Conservation (phyloP, 108 stramenopile species). For the Craspedostauros australis region DNA sequence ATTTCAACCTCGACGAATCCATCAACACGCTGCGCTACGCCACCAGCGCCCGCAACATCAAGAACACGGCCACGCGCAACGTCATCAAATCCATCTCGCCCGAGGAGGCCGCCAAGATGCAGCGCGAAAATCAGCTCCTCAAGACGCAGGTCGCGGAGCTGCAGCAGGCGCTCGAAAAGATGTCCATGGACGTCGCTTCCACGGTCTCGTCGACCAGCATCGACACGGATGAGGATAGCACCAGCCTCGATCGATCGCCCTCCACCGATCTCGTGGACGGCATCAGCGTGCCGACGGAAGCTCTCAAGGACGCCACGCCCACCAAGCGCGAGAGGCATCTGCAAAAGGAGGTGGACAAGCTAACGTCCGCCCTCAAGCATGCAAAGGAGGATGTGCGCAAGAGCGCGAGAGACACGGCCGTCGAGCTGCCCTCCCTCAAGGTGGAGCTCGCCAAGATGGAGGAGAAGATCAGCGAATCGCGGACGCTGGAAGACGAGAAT, state of each 20-base stretch:
- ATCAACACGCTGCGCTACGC: constrained; percentile 89
- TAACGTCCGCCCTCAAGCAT: constrained; percentile 1
- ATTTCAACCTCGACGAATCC: constrained; percentile 92
- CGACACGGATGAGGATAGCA: no score
- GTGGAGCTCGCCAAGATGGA: constrained; percentile 25
- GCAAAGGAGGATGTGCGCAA: constrained; percentile 11
- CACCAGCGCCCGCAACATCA: constrained; percentile 91
- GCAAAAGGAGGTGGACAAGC: constrained; percentile 18
- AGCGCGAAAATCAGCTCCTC: constrained; percentile 72
- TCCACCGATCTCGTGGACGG: no score
- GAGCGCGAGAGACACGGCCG: constrained; percentile 19
- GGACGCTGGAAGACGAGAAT: constrained; percentile 34
- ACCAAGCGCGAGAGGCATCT: constrained; percentile 18
- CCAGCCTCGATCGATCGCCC: no score
- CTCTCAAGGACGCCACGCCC: no score
- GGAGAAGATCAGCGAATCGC: constrained; percentile 18
- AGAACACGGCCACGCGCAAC: constrained; percentile 88
- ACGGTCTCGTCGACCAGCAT: no score
- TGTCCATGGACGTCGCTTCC: no score
- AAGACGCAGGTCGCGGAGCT: constrained; percentile 48
- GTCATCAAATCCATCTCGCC: constrained; percentile 52
- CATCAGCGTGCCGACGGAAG: no score
- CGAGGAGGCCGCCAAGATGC: constrained; percentile 64
- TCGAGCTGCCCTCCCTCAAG: constrained; percentile 30
- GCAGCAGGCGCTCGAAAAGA: constrained; percentile 31